Conservation (phyloP, 73 alveolate genomes). For the Paramecium caudatum region DNA sequence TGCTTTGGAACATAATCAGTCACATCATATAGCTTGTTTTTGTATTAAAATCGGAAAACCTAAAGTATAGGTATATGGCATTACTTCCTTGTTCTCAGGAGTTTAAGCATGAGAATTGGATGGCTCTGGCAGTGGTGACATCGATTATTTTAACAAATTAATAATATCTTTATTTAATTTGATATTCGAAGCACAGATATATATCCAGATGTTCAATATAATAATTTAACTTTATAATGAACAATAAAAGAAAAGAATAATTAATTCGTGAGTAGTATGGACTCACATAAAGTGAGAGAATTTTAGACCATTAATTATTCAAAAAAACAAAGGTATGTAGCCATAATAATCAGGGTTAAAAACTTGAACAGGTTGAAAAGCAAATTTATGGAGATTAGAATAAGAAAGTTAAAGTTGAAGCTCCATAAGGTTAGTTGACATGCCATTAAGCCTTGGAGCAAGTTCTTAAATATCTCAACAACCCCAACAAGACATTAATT, state of each 20-base stretch:
- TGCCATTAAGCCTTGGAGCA: not conserved
- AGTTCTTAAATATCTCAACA: constrained; percentile 6
- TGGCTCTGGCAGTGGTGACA: constrained; percentile 65
- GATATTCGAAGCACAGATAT: too few relatives aligned
- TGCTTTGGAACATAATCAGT: constrained; percentile 71
- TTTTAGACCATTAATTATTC: constrained; percentile 4
- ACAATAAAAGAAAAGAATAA: constrained; percentile 16
- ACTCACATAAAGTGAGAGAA: not conserved
- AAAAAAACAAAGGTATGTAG: constrained; percentile 5
- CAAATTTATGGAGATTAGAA: constrained; percentile 11
- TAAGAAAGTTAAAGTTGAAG: constrained; percentile 47
- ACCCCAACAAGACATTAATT: not conserved
- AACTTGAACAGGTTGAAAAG: not conserved
- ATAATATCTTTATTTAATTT: constrained; percentile 33
- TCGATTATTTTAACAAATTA: not conserved
- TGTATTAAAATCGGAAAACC: constrained; percentile 65
- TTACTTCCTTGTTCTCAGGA: constrained; percentile 12
- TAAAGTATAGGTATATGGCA: not conserved
- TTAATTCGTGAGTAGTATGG: constrained; percentile 6
- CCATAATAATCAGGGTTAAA: not conserved
- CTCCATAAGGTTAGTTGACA: not conserved
- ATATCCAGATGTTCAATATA: too few relatives aligned
- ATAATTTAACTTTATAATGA: not conserved
- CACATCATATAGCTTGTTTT: constrained; percentile 68
- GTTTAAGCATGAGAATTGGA: not conserved